phyloP scores from a whole-genome alignment of 192 early-diverging fungal genomes.

The Obelidium mucronatum region DNA sequence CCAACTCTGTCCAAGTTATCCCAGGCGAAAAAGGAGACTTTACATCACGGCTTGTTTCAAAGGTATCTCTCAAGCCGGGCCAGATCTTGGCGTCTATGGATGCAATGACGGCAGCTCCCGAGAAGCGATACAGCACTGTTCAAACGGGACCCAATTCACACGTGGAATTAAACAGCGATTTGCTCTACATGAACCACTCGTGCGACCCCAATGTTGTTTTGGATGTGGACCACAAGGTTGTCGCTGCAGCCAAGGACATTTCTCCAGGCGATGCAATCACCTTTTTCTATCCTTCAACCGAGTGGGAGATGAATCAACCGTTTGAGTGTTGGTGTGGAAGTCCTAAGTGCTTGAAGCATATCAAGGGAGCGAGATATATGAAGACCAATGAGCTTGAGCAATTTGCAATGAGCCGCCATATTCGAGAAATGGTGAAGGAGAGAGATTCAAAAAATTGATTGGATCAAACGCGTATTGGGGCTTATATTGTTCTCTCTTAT shows the following conservation, averaged over 20 bases:
- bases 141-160: conserved; percentile 33
- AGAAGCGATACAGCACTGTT: conserved; percentile 39
- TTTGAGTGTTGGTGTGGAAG: conserved; percentile 60
- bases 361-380: conserved; percentile 38
- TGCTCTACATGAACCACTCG: conserved; percentile 45
- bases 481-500: too few species aligned
- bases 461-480: too few species aligned
- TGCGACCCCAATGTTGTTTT: conserved; percentile 44
- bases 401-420: conserved; percentile 35
- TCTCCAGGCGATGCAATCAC: conserved; percentile 48
- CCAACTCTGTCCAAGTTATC: conserved; percentile 7
- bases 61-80: conserved; percentile 19
- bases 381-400: conserved; percentile 1
- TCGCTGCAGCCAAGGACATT: conserved; percentile 37
- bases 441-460: background rate
- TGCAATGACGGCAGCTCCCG: conserved; percentile 8
- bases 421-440: conserved; percentile 14
- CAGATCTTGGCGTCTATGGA: conserved; percentile 34
- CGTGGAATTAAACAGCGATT: conserved; percentile 41
- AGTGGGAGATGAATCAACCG: conserved; percentile 58
- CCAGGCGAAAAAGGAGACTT: background rate
- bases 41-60: conserved; percentile 20
- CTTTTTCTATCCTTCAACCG: conserved; percentile 58
- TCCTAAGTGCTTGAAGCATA: conserved; percentile 23
- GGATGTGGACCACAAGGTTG: conserved; percentile 31